Conservation (phyloP, 306 rosid genomes). For the Quercus variabilis region DNA sequence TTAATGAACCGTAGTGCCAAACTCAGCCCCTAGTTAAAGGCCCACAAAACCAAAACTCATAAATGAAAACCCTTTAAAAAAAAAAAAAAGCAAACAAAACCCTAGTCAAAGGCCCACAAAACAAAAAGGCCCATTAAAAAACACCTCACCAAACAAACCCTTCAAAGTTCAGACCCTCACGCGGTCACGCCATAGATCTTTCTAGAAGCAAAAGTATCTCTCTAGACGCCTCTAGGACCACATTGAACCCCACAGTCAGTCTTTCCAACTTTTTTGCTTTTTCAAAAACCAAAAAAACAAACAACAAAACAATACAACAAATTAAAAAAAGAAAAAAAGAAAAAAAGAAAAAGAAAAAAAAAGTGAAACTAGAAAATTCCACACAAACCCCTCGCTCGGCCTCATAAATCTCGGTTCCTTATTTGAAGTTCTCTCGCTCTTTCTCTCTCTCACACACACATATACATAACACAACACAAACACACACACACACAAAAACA, state of each 20-base stretch:
- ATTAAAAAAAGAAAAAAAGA: neutral
- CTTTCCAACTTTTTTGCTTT: neutral
- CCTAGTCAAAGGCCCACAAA: neutral
- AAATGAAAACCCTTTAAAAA: too few relatives aligned
- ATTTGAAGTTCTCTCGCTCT: too few relatives aligned
- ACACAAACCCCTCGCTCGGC: slow-evolving; percentile 19
- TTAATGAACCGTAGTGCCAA: too few relatives aligned
- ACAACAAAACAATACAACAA: neutral
- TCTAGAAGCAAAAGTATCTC: slow-evolving; percentile 45
- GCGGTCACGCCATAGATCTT: slow-evolving; percentile 29
- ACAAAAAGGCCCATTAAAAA: neutral
- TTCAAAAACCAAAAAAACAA: neutral
- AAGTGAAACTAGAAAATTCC: slow-evolving; percentile 18
- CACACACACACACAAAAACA: neutral
- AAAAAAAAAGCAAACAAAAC: too few relatives aligned
- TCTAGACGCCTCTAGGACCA: slow-evolving; percentile 45
- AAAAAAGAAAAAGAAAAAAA: too few relatives aligned
- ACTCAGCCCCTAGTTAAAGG: too few relatives aligned
- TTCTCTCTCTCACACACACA: too few relatives aligned
- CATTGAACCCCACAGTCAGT: neutral
- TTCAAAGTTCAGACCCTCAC: too few relatives aligned
- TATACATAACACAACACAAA: too few relatives aligned
- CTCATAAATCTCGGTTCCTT: slow-evolving; percentile 1
- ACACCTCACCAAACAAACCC: too few relatives aligned
- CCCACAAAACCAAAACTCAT: too few relatives aligned